A percentile compares a stretch with the other conserved stretches of the same genome.
Evolutionary conservation across 306 rosid species (phyloP).

Genomic region (Trifolium fragiferum): DNA sequence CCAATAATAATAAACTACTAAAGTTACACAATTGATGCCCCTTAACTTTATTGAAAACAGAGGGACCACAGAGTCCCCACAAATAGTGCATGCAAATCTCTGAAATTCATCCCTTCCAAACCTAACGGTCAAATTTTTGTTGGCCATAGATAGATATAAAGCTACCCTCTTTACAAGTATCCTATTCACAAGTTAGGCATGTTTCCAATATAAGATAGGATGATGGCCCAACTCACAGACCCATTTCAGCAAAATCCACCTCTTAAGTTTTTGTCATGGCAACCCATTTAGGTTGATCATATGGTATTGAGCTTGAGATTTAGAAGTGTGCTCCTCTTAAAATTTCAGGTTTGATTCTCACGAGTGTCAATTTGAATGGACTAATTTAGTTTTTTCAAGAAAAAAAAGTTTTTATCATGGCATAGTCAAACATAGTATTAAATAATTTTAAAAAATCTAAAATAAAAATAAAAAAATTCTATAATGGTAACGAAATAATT

Average conservation of each 20-base stretch:
- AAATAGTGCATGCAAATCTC: slow-evolving; percentile 44
- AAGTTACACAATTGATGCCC: too few species aligned
- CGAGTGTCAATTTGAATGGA: too few species aligned
- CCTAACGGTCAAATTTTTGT: slow-evolving; percentile 57
- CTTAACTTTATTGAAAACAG: slow-evolving; percentile 30
- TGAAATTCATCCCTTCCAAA: slow-evolving; percentile 39
- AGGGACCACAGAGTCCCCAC: slow-evolving; percentile 47
- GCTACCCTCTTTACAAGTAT: slow-evolving; percentile 54
- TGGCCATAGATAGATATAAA: slow-evolving; percentile 43
- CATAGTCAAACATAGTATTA: not conserved
- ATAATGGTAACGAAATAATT: too few species aligned
- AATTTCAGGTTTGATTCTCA: too few species aligned
- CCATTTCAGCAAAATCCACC: slow-evolving; percentile 34
- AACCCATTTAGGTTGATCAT: too few species aligned
- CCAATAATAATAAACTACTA: too few species aligned
- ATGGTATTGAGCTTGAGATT: too few species aligned
- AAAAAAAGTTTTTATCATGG: slow-evolving; percentile 37
- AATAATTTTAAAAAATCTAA: not conserved
- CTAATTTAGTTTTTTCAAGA: too few species aligned
- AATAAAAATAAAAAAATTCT: not conserved
- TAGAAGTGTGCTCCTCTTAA: too few species aligned
- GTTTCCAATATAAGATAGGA: slow-evolving; percentile 83
- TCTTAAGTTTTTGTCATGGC: slow-evolving; percentile 36
- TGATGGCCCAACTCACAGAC: slow-evolving; percentile 54
- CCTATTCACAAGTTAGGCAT: slow-evolving; percentile 64